Evolutionary conservation across 108 stramenopile genomes (phyloP), one percentile per base, ranked within the genome.

Genomic region (Conticribra weissflogii): DNA sequence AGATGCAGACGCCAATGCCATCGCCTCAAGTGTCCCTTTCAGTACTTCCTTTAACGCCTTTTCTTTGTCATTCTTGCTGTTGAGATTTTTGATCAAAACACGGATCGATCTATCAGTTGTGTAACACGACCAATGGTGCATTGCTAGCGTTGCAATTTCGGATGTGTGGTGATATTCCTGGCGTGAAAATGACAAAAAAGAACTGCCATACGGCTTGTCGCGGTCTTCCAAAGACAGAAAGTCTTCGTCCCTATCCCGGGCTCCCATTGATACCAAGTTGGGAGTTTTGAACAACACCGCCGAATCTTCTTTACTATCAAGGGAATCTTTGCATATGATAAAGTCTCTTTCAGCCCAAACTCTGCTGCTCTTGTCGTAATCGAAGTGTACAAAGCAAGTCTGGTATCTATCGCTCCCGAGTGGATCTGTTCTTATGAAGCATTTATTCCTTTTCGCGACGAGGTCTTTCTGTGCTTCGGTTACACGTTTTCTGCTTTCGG

Each of bases 401-500:
- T 83, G 59, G 48, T 88, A 88, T 19, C 88, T 72, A 61, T 94
- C 93, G 21, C 41, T 55, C 61, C 93, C 93, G 47, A 94, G 67
- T 3, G 88, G 83, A 27, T 89, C 88, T 5, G 86, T 92, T 30
- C 93, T 67, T 36, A 86, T 88, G 59, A 94, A 94, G 61, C 93
- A 94, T 56, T 86, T 90, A 66, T 91, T 90, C 32, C 83, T 74
- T 47, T 94, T 94, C 7, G 88, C 83, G 45, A 94, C 69, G 31
- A 94, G 76, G 63, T 94, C 93, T 66, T 88, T 89, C 44, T 90
- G 88, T 15, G 93, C 93, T 63, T 92, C 88, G 22, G 87, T 85
- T 18, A 94, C 89, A 21, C 88, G 76, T 59, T 90, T 94, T 27
- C 85, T 64, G 21, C 85, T 80, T 56, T 92, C 89, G 2, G 93